These are phyloP conservation scores for Phlyctochytrium bullatum DNA, from an alignment of 192 early-diverging fungal genomes.

Conservation along the genomic window DNA sequence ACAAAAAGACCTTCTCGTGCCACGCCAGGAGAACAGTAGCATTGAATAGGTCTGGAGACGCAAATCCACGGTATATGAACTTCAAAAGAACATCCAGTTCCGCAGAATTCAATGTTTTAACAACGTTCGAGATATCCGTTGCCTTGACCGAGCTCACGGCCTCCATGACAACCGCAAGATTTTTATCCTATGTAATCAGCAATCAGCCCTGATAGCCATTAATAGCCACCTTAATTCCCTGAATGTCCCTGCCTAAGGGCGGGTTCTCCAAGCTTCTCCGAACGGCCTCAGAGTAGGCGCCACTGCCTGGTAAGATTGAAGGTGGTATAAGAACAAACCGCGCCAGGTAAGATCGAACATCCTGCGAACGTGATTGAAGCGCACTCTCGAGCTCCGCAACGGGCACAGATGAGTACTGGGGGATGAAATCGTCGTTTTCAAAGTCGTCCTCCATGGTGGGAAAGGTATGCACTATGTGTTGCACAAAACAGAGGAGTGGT, in stretches of 20 bases:
- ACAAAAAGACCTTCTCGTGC: conserved; percentile 83
- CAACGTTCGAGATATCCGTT: conserved; percentile 63
- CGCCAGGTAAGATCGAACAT: not conserved
- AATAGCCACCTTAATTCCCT: conserved; percentile 26
- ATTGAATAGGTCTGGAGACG: conserved; percentile 76
- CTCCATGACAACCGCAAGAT: conserved; percentile 78
- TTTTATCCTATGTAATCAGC: conserved; percentile 56
- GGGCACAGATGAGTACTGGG: not conserved
- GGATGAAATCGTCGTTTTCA: not conserved
- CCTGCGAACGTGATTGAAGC: not conserved
- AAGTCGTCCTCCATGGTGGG: not conserved
- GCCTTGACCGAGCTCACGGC: conserved; percentile 70
- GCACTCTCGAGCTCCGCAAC: not conserved
- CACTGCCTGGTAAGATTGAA: not conserved
- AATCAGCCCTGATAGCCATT: not conserved
- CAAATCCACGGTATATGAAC: conserved; percentile 91
- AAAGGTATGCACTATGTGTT: not conserved
- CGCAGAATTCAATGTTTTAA: conserved; percentile 57
- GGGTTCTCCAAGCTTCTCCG: conserved; percentile 36
- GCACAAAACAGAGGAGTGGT: not conserved
- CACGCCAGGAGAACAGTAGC: conserved; percentile 81
- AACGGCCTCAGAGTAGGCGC: conserved; percentile 8
- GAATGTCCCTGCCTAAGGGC: conserved; percentile 30
- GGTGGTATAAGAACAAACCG: not conserved
- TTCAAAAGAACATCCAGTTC: conserved; percentile 83